phyloP scores from a whole-genome alignment of 2,329 filamentous ascomycete genomes.

The Penicillium concentricum region DNA sequence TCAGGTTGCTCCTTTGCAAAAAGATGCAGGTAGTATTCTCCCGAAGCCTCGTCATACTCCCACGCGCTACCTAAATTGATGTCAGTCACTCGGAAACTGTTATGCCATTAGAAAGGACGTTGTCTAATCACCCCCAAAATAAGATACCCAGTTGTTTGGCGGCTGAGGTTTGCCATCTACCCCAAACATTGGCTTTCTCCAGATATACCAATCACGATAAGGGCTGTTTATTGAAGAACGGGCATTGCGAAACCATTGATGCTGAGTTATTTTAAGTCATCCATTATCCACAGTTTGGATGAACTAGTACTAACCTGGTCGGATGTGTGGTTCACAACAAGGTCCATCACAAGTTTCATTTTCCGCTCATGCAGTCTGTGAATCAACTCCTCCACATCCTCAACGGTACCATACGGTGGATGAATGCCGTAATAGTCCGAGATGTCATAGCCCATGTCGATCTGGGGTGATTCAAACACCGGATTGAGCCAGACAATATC shows the following conservation, averaged over 20 bases:
- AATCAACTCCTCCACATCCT: slow-evolving; percentile 48
- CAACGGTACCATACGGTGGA: slow-evolving; percentile 47
- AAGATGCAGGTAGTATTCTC: slow-evolving; percentile 70
- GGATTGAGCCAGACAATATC: slow-evolving; percentile 47
- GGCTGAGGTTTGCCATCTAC: slow-evolving; percentile 59
- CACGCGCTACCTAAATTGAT: slow-evolving; percentile 19
- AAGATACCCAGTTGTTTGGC: slow-evolving; percentile 67
- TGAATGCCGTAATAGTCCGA: slow-evolving; percentile 50
- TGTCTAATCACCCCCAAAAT: slow-evolving; percentile 26
- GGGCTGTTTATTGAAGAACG: slow-evolving; percentile 55
- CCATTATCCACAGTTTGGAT: too few relatives aligned
- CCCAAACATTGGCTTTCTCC: slow-evolving; percentile 49
- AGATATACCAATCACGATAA: slow-evolving; percentile 64
- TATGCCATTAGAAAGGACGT: not conserved
- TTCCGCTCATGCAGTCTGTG: slow-evolving; percentile 43
- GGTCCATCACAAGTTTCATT: slow-evolving; percentile 52
- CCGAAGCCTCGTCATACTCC: slow-evolving; percentile 63
- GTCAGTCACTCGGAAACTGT: too few relatives aligned
- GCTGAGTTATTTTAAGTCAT: slow-evolving; percentile 40
- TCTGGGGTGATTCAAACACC: slow-evolving; percentile 49
- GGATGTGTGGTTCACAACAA: slow-evolving; percentile 47
- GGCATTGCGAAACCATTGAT: slow-evolving; percentile 66
- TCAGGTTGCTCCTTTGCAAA: slow-evolving; percentile 73
- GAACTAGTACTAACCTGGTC: not conserved
- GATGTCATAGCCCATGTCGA: slow-evolving; percentile 60